Evolutionary conservation across 306 rosid genomes (phyloP), one percentile per base, ranked within the genome.

Genomic region (Vicia faba): DNA sequence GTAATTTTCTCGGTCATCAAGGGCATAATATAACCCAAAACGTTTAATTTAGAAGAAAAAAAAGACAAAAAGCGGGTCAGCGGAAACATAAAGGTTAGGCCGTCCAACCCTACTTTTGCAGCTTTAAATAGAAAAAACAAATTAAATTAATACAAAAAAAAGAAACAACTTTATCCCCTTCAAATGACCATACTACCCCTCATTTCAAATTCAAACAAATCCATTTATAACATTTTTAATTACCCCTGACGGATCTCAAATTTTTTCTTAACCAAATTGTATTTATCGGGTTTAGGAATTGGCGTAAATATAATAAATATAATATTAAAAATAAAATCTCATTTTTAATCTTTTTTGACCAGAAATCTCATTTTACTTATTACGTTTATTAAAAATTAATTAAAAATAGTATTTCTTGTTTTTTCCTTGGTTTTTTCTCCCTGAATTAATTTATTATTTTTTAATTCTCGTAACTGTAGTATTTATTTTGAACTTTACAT

Each of bases 1-100:
- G 75, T 80, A 61, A 72, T 62, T 70, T 33, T 5, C 0, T 9
- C 14, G 0, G 1, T 6, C 9, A 43, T 0, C 0, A 66, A 70
- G 75, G 85, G 80, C 55, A 69, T 19, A 8, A 18, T 23, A 2
- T 15, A 45, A 70, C 1, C 1, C 0, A 1, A 5, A 2, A 8
- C 46, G 33, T 40, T 75, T 60, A 63, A 53, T 31, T 56, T 65
- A 64, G 28, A 33, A 44, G 59, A 62, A 72, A 86, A 84, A 86
- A 84, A 83, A 66, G 91, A 89, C 93, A 89, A 89, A 82, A 86
- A 80, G 88, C 78, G 75, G 85, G 96, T 84, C 88, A 83, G 89
- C 89, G 84, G 87, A 76, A 84, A 79, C 82, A 71, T 75, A 79
- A 84, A 84, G 85, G 79, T 80, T 72, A 48, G 83, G 84, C 90